Percentiles rank a stretch among this genome's conserved stretches.
Conservation (phyloP, 495 filamentous ascomycete species). For the Hypoxylon cercidicola region DNA sequence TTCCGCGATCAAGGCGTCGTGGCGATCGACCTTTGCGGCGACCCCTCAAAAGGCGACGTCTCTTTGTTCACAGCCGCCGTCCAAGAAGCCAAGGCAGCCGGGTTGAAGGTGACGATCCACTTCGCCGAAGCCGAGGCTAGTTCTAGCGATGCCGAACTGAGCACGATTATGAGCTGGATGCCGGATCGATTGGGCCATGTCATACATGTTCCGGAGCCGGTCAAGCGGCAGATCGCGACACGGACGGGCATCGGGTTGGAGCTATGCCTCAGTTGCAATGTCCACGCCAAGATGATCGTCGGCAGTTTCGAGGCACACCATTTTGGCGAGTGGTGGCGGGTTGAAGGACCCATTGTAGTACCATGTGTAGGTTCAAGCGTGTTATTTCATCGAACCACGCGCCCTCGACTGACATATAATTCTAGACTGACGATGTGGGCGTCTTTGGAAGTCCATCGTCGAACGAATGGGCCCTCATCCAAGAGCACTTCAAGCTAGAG, state of each 20-base stretch:
- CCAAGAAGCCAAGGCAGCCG: conserved; percentile 58
- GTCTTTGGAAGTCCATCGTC: conserved; percentile 83
- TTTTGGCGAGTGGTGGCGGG: conserved; percentile 72
- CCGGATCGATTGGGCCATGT: conserved; percentile 84
- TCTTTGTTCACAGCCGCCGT: conserved; percentile 67
- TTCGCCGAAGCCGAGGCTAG: conserved; percentile 75
- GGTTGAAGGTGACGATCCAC: conserved; percentile 76
- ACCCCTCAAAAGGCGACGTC: conserved; percentile 72
- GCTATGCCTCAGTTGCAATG: conserved; percentile 83
- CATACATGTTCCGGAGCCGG: conserved; percentile 70
- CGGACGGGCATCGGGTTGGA: conserved; percentile 70
- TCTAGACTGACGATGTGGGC: conserved; percentile 88
- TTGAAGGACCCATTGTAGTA: conserved; percentile 48
- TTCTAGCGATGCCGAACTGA: conserved; percentile 66
- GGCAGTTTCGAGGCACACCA: conserved; percentile 77
- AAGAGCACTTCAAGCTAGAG: conserved; percentile 72
- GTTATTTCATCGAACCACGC: not conserved
- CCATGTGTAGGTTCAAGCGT: conserved; percentile 47
- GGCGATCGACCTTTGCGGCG: conserved; percentile 83
- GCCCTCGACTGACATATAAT: conserved; percentile 15
- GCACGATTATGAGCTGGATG: conserved; percentile 67
- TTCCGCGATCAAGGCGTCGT: conserved; percentile 70
- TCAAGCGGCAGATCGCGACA: conserved; percentile 65
- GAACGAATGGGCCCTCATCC: conserved; percentile 79
- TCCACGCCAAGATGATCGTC: conserved; percentile 75